Base-by-base conservation (phyloP, 1,284 basidiomycete genomes). In the Ceratobasidium sp. region DNA sequence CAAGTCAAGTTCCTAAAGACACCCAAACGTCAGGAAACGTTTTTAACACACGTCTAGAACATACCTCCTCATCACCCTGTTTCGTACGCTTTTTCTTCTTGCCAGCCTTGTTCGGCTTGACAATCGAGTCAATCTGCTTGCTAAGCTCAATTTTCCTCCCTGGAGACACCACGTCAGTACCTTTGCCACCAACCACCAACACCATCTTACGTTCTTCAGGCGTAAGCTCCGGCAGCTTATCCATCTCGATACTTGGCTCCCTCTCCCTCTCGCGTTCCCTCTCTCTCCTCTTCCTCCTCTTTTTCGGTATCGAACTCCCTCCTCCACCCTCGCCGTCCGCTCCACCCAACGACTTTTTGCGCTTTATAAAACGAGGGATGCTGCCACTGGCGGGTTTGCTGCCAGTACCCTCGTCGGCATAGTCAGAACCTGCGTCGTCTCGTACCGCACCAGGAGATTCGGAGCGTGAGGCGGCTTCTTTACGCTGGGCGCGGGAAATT, bases 71-170 rank as follows among this genome's bases (percentile, higher is more conserved):
- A 51, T 85, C 88, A 74, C 81, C 84, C 76, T 88, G 88, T 82
- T 92, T 92, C 83, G 95, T 95, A 77, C 88, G 87, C 82, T 91
- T 90, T 81, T 90, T 85, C 80, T 86, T 89, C 68, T 88, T 89
- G 32, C 91, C 86, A 29, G 87, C 84, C 82, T 92, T 93, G 81
- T 92, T 91, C 7, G 91, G 87, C 84, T 95, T 95, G n/a, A 96
- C 87, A 78, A 96, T 95, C 37, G 90, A 91, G 77, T 97, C 94
- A 79, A 97, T 91, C 81, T 89, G 86, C 87, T 90, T 89, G 81
- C 92, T 90, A 46, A 93, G 83, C 6, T 88, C 87, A 46, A 88
- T 82, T 84, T 91, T 91, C 79, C 84, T 88, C 2, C 90, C 92
- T 92, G n/a, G 11, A 64, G 76, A 22, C 13, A 54, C 40, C 22